phyloP scores from a whole-genome alignment of 805 yeast genomes.

The Diddensiella transvaalensis region DNA sequence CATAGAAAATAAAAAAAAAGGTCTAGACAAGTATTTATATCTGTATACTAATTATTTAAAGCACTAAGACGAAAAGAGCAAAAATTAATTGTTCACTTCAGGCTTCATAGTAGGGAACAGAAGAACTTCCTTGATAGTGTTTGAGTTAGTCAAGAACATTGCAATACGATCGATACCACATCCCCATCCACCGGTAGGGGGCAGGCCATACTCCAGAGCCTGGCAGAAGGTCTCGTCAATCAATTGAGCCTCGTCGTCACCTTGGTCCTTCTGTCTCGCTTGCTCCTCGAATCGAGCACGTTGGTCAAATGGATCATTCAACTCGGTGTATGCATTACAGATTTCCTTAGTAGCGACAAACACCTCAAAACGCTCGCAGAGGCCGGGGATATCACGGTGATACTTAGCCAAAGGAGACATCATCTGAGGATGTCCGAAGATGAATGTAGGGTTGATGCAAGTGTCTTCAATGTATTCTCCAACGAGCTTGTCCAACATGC shows the following conservation, averaged over 20 bases:
- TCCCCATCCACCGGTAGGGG: constrained; percentile 99
- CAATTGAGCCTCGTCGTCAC: constrained; percentile 98
- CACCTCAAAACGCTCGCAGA: constrained; percentile 97
- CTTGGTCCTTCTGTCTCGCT: constrained; percentile 97
- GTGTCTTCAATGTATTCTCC: constrained; percentile 89
- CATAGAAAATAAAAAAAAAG: not conserved
- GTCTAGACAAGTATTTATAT: constrained; percentile 1
- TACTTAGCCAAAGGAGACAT: constrained; percentile 99
- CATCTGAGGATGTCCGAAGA: constrained; percentile 99
- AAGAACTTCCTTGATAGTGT: constrained; percentile 95
- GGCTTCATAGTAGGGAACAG: constrained; percentile 99
- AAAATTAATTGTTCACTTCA: constrained; percentile 45
- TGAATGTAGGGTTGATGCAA: constrained; percentile 94
- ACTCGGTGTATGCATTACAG: constrained; percentile 96
- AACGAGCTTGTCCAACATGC: constrained; percentile 97
- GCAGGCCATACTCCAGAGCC: constrained; percentile 96
- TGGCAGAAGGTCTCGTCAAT: constrained; percentile 96
- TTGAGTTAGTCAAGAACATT: constrained; percentile 95
- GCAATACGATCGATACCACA: constrained; percentile 98
- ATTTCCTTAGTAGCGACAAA: constrained; percentile 98
- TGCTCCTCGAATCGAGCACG: constrained; percentile 97
- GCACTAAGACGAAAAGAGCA: too few relatives aligned
- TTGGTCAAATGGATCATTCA: constrained; percentile 98
- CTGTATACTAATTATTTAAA: not conserved
- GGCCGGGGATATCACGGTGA: constrained; percentile 86